These are phyloP conservation scores for Globisporangium camurandrum DNA, from an alignment of 352 stramenopile genomes.

Conservation along the genomic window DNA sequence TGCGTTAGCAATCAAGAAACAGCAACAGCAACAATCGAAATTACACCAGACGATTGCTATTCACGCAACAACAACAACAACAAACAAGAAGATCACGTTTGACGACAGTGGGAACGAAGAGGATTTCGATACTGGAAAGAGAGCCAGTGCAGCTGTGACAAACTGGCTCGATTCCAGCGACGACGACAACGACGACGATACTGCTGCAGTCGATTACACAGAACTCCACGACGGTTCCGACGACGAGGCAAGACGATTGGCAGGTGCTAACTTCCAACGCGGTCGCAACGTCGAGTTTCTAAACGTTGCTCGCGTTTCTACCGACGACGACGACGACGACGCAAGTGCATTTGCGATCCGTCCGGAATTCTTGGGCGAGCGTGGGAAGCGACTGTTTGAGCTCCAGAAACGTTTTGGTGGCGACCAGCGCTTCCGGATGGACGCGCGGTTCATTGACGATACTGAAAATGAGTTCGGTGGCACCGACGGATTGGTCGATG, in stretches of 20 bases:
- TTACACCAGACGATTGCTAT: conserved; percentile 18
- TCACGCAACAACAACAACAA: conserved; percentile 6
- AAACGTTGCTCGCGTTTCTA: conserved; percentile 22
- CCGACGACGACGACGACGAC: conserved; percentile 15
- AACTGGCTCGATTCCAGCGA: conserved; percentile 13
- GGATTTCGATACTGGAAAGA: conserved; percentile 17
- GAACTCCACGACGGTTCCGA: conserved; percentile 34
- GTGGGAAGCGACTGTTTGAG: conserved; percentile 71
- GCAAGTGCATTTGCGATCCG: conserved; percentile 48
- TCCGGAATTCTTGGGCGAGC: conserved; percentile 62
- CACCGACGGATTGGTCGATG: conserved; percentile 20
- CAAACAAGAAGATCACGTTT: conserved; percentile 73
- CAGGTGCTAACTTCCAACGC: no score
- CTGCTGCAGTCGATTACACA: conserved; percentile 4
- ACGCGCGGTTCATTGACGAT: conserved; percentile 67
- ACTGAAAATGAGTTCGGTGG: conserved; percentile 53
- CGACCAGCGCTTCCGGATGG: conserved; percentile 70
- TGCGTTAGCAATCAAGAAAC: conserved; percentile 29
- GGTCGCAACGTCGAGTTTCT: conserved; percentile 12
- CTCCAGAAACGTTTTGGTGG: conserved; percentile 76
- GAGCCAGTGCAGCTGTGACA: conserved; percentile 1
- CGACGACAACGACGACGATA: conserved; percentile 13
- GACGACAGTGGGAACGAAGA: conserved; percentile 60
- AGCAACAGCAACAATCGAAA: conserved; percentile 27
- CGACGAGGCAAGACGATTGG: conserved; percentile 36